A percentile compares a stretch with the other conserved stretches of the same genome.
phyloP scores from a whole-genome alignment of 2,329 filamentous ascomycete genomes.

The Colletotrichum sp. region DNA sequence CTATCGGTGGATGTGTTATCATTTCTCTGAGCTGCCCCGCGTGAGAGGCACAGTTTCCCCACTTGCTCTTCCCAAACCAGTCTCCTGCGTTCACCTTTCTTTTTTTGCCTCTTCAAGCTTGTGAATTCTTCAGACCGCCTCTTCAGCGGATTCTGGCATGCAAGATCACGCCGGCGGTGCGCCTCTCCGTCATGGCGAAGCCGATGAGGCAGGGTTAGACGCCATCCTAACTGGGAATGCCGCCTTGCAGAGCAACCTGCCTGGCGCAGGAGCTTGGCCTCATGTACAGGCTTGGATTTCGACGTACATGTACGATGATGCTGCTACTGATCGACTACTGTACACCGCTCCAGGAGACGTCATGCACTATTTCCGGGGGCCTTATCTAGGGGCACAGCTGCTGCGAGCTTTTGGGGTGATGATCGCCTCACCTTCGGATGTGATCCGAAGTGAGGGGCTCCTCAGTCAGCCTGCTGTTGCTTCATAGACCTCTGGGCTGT shows the following conservation, averaged over 20 bases:
- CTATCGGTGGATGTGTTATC: not conserved
- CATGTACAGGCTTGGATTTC: not conserved
- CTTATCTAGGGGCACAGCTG: not conserved
- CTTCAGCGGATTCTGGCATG: not conserved
- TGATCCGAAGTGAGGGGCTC: not conserved
- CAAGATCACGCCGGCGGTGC: not conserved
- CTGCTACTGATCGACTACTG: not conserved
- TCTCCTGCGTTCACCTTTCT: not conserved
- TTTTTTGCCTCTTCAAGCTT: not conserved
- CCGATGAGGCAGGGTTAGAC: not conserved
- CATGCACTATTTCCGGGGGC: not conserved
- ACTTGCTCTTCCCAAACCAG: not conserved
- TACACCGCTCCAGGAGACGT: not conserved
- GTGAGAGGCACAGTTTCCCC: not conserved
- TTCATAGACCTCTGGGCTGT: not conserved
- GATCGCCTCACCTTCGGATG: not conserved
- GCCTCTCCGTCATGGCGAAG: not conserved
- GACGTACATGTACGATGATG: not conserved
- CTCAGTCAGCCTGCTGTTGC: not conserved
- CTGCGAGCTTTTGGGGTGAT: not conserved
- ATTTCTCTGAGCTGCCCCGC: not conserved
- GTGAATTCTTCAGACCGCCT: not conserved
- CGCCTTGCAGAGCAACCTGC: not conserved
- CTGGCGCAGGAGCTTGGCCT: not conserved
- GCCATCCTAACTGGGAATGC: not conserved